These are phyloP conservation scores for Capillidium heterosporum DNA, from an alignment of 371 early-diverging fungal species.

Conservation along the genomic window DNA sequence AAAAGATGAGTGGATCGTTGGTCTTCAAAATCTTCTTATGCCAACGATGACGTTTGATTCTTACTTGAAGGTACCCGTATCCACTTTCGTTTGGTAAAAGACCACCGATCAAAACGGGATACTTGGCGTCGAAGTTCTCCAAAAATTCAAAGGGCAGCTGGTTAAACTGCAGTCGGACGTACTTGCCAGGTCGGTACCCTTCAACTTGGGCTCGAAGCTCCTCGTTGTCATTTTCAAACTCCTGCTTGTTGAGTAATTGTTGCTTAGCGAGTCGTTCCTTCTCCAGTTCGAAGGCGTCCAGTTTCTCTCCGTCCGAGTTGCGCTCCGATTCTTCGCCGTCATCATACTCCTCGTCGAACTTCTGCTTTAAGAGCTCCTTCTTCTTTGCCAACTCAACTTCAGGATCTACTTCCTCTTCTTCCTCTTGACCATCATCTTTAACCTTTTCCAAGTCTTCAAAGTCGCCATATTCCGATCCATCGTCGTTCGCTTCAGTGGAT, in stretches of 20 bases:
- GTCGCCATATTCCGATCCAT: constrained; percentile 57
- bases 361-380: constrained; percentile 75
- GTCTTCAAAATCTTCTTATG: constrained; percentile 89
- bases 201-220: constrained; percentile 57
- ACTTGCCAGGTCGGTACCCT: constrained; percentile 79
- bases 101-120: constrained; percentile 84
- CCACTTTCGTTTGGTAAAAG: constrained; percentile 69
- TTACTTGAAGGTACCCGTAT: constrained; percentile 80
- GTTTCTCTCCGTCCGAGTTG: constrained; percentile 16
- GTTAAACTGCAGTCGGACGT: constrained; percentile 77
- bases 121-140: constrained; percentile 67
- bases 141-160: constrained; percentile 88
- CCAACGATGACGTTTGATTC: constrained; percentile 98
- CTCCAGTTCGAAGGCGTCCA: constrained; percentile 70
- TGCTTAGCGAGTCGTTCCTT: constrained; percentile 77
- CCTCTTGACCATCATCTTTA: constrained; percentile 13
- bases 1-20: constrained; percentile 93
- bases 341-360: constrained; percentile 83
- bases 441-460: constrained; percentile 80
- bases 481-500: constrained; percentile 25
- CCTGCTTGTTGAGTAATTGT: constrained; percentile 51
- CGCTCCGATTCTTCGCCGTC: constrained; percentile 24
- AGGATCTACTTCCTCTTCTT: constrained; percentile 17
- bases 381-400: constrained; percentile 48
- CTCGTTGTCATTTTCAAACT: constrained; percentile 70